Base-by-base conservation (phyloP, 805 yeast species). In the Starmerella tilneyi region DNA sequence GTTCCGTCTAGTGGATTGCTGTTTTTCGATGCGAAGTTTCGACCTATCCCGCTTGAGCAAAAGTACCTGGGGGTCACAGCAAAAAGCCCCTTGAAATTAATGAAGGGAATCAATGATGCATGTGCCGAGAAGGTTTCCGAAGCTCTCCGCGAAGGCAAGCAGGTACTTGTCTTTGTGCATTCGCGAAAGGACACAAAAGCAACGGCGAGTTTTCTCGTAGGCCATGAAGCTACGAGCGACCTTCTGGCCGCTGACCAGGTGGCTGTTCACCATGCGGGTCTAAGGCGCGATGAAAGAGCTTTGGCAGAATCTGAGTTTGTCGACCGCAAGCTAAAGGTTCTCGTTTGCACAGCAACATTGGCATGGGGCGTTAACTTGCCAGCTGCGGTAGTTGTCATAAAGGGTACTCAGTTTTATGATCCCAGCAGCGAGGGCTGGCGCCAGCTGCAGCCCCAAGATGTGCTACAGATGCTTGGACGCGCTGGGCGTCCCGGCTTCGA, bases 301-400 rank as follows among this genome's bases (percentile, higher is more conserved):
- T 59, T 83, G 35, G 79, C 92, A 0, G 98, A 94, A 57, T 76
- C 77, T 57, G 74, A 84, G 79, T 92, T 92, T 60, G 68, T 77
- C 28, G 66, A 71, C 24, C 97, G 99, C 33, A 80, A 84, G 0
- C 78, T 88, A 52, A 83, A 79, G 50, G 96, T 92, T 0, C 67
- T 92, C 16, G 83, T 94, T 55, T 86, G 96, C 72, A 92, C 99
- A 2, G 94, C 98, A 0, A 92, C 99, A 0, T 73, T 92, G 49
- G 99, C 99, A 0, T 92, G 98, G 98, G 99, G 99, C 73, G 96
- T 92, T 15, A 92, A 92, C 59, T 69, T 92, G 45, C 98, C 99
- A 2, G 98, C 98, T 6, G 96, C 96, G 2, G 94, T 86, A 27
- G 99, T 92, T 16, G 84, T 92, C 50, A 78, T 92, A 26, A 92